A percentile compares a stretch with the other conserved stretches of the same genome.
phyloP scores from a whole-genome alignment of 129 eudicot genomes.

The Flaveria sonorensis region DNA sequence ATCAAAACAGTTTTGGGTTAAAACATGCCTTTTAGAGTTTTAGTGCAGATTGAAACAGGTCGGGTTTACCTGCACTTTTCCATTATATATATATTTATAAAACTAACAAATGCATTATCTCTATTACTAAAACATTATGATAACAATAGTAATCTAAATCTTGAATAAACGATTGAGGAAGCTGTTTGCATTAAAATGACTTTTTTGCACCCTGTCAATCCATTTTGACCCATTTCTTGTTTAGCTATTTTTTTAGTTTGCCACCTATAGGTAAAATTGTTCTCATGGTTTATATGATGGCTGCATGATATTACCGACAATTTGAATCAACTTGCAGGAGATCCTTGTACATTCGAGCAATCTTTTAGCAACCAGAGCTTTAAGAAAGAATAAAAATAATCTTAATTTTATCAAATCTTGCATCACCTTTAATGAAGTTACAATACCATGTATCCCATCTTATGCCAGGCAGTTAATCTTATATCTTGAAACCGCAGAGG shows the following conservation, averaged over 20 bases:
- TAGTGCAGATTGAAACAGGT: not conserved
- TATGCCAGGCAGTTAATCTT: conserved; percentile 62
- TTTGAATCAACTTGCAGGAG: conserved; percentile 55
- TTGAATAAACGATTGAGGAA: not conserved
- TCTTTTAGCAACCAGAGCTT: conserved; percentile 60
- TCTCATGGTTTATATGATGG: conserved; percentile 20
- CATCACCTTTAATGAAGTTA: conserved; percentile 74
- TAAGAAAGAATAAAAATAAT: conserved; percentile 43
- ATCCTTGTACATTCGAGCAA: conserved; percentile 75
- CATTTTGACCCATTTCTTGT: not conserved
- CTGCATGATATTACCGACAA: conserved; percentile 23
- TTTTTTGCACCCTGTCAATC: not conserved
- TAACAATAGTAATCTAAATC: not conserved
- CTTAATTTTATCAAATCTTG: conserved; percentile 68
- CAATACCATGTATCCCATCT: conserved; percentile 77
- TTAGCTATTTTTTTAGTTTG: not conserved
- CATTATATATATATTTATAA: not conserved
- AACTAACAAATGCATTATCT: not conserved
- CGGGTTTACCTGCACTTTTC: not conserved
- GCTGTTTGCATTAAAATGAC: conserved; percentile 3
- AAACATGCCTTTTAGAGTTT: not conserved
- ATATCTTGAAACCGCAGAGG: conserved; percentile 90
- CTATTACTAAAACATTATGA: not conserved
- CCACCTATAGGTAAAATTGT: not conserved
- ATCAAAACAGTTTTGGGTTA: not conserved